Conservation (phyloP, 2,329 filamentous ascomycete genomes). For the Fusarium sororula region DNA sequence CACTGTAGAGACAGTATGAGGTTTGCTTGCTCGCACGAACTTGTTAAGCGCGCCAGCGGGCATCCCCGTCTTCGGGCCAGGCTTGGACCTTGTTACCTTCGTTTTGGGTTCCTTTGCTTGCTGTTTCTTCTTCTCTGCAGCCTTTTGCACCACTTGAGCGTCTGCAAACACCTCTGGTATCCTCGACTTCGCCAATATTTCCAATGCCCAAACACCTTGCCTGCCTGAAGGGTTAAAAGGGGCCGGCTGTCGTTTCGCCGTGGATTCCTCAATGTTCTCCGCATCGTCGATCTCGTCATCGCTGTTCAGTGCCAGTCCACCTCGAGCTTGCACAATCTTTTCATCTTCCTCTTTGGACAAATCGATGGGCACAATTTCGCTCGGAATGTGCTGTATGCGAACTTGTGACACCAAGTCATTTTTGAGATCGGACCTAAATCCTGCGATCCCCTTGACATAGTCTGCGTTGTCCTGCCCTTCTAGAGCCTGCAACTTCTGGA, state of each 20-base stretch:
- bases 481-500: slow-evolving; percentile 59
- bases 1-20: slow-evolving; percentile 3
- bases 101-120: slow-evolving; percentile 24
- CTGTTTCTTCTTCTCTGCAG: slow-evolving; percentile 13
- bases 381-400: slow-evolving; percentile 79
- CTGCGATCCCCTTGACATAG: slow-evolving; percentile 73
- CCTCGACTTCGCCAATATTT: slow-evolving; percentile 44
- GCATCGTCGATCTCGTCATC: slow-evolving; percentile 70
- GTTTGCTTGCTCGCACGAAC: slow-evolving; percentile 55
- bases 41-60: slow-evolving; percentile 50
- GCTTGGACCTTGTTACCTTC: slow-evolving; percentile 18
- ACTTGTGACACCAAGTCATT: slow-evolving; percentile 82
- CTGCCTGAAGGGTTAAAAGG: slow-evolving; percentile 72
- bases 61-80: slow-evolving; percentile 31
- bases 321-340: slow-evolving; percentile 59
- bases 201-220: slow-evolving; percentile 53
- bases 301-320: slow-evolving; percentile 68
- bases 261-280: slow-evolving; percentile 32
- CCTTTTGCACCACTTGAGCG: slow-evolving; percentile 42
- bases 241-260: background rate
- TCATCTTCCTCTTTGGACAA: slow-evolving; percentile 76
- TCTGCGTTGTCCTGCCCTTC: slow-evolving; percentile 48
- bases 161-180: slow-evolving; percentile 39
- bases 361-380: slow-evolving; percentile 80
- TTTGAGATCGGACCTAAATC: slow-evolving; percentile 73